Evolutionary conservation across 139 green algal genomes (phyloP).

Genomic region (Nannochloris sp.): DNA sequence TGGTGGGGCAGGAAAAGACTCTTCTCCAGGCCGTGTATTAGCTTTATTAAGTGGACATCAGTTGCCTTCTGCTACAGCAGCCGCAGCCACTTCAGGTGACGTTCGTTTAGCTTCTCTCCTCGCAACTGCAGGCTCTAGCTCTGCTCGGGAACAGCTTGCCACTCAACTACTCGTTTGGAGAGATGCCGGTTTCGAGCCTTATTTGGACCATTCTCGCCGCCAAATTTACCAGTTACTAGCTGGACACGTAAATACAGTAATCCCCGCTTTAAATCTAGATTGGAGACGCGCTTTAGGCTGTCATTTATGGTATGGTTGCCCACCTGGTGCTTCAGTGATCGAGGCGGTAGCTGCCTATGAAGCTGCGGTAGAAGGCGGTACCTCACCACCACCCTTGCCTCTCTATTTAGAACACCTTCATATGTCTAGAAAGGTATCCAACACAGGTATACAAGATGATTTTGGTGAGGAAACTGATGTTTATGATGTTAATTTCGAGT

Average conservation of each 20-base stretch:
- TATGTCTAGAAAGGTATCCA: too few relatives aligned
- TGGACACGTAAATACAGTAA: conserved; percentile 43
- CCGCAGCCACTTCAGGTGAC: conserved; percentile 58
- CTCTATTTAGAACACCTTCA: conserved; percentile 35
- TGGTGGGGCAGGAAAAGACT: neutral
- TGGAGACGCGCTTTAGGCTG: conserved; percentile 76
- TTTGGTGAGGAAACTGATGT: neutral
- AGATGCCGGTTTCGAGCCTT: conserved; percentile 17
- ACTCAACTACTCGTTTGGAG: conserved; percentile 61
- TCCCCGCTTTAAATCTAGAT: conserved; percentile 38
- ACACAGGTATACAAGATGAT: too few relatives aligned
- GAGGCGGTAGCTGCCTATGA: conserved; percentile 11
- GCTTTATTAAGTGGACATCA: conserved; percentile 55
- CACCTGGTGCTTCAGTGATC: conserved; percentile 5
- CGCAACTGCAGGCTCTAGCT: conserved; percentile 23
- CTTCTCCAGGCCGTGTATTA: conserved; percentile 31
- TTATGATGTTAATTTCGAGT: conserved; percentile 54
- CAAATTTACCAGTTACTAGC: conserved; percentile 60
- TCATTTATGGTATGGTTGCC: conserved; percentile 49
- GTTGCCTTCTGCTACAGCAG: conserved; percentile 29
- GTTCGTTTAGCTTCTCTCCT: conserved; percentile 68
- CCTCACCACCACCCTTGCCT: conserved; percentile 24
- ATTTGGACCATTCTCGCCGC: conserved; percentile 34
- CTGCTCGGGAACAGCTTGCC: conserved; percentile 11
- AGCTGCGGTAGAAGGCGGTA: neutral